Percentiles rank a stretch among this genome's conserved stretches.
phyloP scores from a whole-genome alignment of 2,329 filamentous ascomycete genomes.

The Ceratocystis harringtonii region DNA sequence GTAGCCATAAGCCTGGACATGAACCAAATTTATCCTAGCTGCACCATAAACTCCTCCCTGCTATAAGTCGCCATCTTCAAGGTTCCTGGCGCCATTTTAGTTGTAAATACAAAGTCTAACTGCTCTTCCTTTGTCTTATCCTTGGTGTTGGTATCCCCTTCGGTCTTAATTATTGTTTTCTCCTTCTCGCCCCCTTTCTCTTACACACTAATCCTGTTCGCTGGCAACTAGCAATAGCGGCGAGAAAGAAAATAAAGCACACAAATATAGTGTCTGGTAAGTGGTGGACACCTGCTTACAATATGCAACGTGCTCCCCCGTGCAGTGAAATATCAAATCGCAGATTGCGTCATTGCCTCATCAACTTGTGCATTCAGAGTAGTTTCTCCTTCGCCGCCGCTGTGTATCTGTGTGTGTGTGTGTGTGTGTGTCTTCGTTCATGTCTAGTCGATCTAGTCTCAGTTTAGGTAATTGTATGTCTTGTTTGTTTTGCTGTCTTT shows the following conservation, averaged over 20 bases:
- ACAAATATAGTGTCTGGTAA: neutral
- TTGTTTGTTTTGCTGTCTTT: neutral
- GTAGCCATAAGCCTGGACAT: no score
- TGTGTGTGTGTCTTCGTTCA: neutral
- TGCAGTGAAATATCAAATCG: neutral
- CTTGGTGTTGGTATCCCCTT: neutral
- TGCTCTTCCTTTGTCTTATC: neutral
- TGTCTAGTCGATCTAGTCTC: neutral
- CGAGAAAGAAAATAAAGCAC: no score
- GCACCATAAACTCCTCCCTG: neutral
- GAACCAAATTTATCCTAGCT: no score
- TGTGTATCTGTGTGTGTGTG: neutral
- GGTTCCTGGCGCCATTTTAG: conserved; percentile 3
- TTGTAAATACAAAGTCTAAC: neutral
- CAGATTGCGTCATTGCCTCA: neutral
- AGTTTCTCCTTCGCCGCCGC: neutral
- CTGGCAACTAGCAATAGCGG: neutral
- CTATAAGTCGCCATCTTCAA: neutral
- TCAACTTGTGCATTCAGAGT: neutral
- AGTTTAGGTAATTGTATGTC: no score
- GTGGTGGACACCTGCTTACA: neutral
- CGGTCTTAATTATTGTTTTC: neutral
- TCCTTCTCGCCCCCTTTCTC: neutral
- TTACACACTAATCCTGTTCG: neutral
- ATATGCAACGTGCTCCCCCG: no score